Base-by-base conservation (phyloP, 257 asterid species). In the Dorcoceras hygrometricum region DNA sequence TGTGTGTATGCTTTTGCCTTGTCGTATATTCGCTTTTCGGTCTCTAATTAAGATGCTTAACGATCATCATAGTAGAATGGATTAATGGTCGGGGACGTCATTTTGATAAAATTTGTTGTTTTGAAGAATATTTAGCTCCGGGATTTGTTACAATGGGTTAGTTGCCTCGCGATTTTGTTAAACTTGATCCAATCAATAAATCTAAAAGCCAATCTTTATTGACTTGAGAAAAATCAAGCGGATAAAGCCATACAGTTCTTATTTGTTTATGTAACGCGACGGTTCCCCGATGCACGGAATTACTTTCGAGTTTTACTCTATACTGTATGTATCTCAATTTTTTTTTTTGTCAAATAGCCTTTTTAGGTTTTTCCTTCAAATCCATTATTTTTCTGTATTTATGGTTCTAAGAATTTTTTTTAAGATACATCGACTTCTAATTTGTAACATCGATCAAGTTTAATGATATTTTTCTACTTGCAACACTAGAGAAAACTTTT, bases 111-210 rank as follows among this genome's bases (percentile, higher is more conserved):
- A 25, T 56, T 56, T 63, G 16, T 43, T 10, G 1, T 55, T 11
- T 48, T 12, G 6, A 14, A 34, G 34, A 64, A 57, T 57, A 14
- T 36, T 54, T 36, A 29, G 70, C 28, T 46, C 28, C 28, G 43
- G 46, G 76, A 69, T 80, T 71, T 66, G 58, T 63, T 68, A 32
- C 6, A 19, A 0, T 43, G 27, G 65, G 62, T 51, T 64, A 9
- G 23, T 63, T 71, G 63, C 59, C 24, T 57, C 32, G 25, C 25
- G 23, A 61, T 6, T 63, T 63, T 43, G 57, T 39, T 39, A 39
- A 39, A 5, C 5, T 16, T 34, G 66, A 19, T 23, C 60, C 29
- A 16, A 24, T 53, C 16, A 8, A 26, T 14, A 3, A 29, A 24
- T 24, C 27, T 57, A 25, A 48, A 31, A 24, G n/a, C 22, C 14